Percentiles rank a stretch among this genome's conserved stretches.
phyloP scores from a whole-genome alignment of 2,329 filamentous ascomycete species.

The Cordyceps militaris region DNA sequence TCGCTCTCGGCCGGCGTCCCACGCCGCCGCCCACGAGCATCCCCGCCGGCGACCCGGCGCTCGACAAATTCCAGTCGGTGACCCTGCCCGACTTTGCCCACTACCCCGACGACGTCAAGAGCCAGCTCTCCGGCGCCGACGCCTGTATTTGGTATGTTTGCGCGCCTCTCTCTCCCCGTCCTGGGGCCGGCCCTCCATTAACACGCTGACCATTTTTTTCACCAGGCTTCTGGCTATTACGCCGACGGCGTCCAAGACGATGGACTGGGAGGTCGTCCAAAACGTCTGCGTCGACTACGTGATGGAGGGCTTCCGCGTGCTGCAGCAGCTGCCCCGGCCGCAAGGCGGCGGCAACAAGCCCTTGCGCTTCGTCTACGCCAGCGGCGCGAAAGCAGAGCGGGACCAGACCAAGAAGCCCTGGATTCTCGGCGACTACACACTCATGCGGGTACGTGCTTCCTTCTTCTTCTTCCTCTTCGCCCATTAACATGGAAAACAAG shows the following conservation, averaged over 20 bases:
- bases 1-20: slow-evolving; percentile 35
- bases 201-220: not conserved
- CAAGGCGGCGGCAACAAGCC: slow-evolving; percentile 22
- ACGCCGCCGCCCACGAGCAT: slow-evolving; percentile 21
- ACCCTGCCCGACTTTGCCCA: slow-evolving; percentile 32
- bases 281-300: slow-evolving; percentile 34
- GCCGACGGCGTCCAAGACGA: slow-evolving; percentile 25
- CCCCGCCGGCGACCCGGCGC: slow-evolving; percentile 19
- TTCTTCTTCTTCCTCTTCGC: not conserved
- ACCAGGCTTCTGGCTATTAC: slow-evolving; percentile 36
- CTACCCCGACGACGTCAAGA: slow-evolving; percentile 33
- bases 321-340: slow-evolving; percentile 23
- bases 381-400: slow-evolving; percentile 35
- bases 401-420: slow-evolving; percentile 37
- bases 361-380: slow-evolving; percentile 43
- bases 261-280: slow-evolving; percentile 29
- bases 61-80: slow-evolving; percentile 33
- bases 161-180: too few species aligned
- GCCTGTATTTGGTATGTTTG: slow-evolving; percentile 38
- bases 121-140: slow-evolving; percentile 32
- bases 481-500: slow-evolving; percentile 22
- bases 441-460: slow-evolving; percentile 37
- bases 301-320: slow-evolving; percentile 26
- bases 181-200: too few species aligned
- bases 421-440: slow-evolving; percentile 33